Evolutionary conservation across 768 basidiomycete species (phyloP), one percentile per base, ranked within the genome.

Genomic region (Chlorophyllum brunneum): DNA sequence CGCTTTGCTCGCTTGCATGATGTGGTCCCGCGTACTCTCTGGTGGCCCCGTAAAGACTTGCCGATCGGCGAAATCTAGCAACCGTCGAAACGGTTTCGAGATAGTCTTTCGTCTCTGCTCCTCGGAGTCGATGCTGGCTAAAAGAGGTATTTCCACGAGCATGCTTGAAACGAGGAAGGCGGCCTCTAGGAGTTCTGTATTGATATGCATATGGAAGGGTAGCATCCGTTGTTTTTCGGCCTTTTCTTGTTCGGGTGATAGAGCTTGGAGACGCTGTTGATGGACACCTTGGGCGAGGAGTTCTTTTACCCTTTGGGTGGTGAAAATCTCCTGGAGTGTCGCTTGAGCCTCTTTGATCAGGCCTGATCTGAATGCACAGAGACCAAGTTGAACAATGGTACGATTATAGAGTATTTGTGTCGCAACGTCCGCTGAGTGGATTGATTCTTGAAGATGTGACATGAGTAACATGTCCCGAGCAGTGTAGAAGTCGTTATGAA

Each of bases 151-250:
- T 71, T 98, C 97, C 33, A 98, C 88, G 31, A 99, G 80, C 97
- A 99, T 99, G 72, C 95, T 98, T 13, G 92, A 95, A 15, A 97
- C 94, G 37, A 99, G 79, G 77, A 98, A 99, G 1, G 93, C 97
- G 16, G 95, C 95, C 69, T 98, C 97, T 50, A 98, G 76, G 7
- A 99, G 77, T 69, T 98, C 97, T 11, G 97, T 92, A 73, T 98
- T 99, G 71, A 98, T 94, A 70, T 99, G 97, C 88, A 98, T 90
- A 69, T 99, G 97, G 86, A 98, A 99, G 24, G 97, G 97, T 20
- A 99, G 78, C 61, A 98, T 92, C 29, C 97, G 82, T 58, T 93
- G 87, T 59, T 94, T 91, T 68, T 99, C 97, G 2, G 94, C 85
- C 64, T 94, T 90, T 67, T 99, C 97, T 70, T 99, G 97, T 68